Conservation (phyloP, 768 basidiomycete genomes). For the Inosperma sp. region DNA sequence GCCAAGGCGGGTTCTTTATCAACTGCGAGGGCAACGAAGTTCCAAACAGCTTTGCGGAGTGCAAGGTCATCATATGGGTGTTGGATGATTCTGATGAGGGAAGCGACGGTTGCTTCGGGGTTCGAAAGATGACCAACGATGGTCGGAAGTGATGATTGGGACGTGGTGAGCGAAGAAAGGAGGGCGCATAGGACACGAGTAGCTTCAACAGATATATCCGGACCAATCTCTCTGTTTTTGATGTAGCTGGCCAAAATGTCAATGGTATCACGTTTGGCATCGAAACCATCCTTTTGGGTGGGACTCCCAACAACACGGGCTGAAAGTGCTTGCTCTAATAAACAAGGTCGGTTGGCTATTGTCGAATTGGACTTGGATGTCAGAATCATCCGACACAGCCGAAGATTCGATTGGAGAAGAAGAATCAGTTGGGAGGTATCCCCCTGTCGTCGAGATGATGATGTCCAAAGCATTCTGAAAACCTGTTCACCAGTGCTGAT, state of each 20-base stretch:
- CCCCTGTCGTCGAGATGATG: slow-evolving; percentile 60
- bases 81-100: slow-evolving; percentile 65
- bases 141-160: slow-evolving; percentile 60
- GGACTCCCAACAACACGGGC: slow-evolving; percentile 52
- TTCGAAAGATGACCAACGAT: slow-evolving; percentile 76
- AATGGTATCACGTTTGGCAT: slow-evolving; percentile 60
- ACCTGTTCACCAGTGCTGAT: slow-evolving; percentile 60
- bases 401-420: slow-evolving; percentile 64
- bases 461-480: slow-evolving; percentile 52
- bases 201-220: slow-evolving; percentile 58
- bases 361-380: slow-evolving; percentile 54
- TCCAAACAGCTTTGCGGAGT: slow-evolving; percentile 77
- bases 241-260: slow-evolving; percentile 70
- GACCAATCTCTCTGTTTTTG: slow-evolving; percentile 58
- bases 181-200: slow-evolving; percentile 64
- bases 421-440: slow-evolving; percentile 67
- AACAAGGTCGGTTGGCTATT: slow-evolving; percentile 44
- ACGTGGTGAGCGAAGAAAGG: slow-evolving; percentile 57
- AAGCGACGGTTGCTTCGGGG: slow-evolving; percentile 64
- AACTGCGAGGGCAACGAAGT: slow-evolving; percentile 73
- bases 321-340: slow-evolving; percentile 76
- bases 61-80: slow-evolving; percentile 76
- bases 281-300: slow-evolving; percentile 39
- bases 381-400: slow-evolving; percentile 56
- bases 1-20: slow-evolving; percentile 85